phyloP scores from a whole-genome alignment of 768 basidiomycete species.

The Lentinula lateritia region DNA sequence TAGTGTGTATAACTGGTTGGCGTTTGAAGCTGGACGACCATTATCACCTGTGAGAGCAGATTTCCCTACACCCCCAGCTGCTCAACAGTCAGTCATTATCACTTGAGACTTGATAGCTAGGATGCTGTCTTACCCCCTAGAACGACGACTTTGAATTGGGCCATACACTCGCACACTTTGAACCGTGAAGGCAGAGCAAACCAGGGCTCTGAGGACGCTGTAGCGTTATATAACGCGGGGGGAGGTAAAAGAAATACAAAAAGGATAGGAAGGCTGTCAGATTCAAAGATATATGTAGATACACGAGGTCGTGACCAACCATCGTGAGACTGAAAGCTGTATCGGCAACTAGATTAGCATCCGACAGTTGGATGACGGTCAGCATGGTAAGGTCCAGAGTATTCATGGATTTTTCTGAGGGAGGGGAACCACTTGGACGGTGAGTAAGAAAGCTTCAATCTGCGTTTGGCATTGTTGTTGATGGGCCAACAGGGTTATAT shows the following conservation, averaged over 20 bases:
- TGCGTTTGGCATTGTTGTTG: constrained; percentile 5
- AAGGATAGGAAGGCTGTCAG: constrained; percentile 9
- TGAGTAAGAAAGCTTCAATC: constrained; percentile 17
- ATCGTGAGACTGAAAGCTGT: neutral
- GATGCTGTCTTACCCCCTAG: constrained; percentile 57
- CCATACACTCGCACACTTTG: constrained; percentile 34
- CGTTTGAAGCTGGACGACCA: neutral
- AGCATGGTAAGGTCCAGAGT: constrained; percentile 54
- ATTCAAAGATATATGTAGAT: neutral
- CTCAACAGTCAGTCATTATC: constrained; percentile 4
- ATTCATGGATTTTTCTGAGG: constrained; percentile 63
- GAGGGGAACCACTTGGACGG: constrained; percentile 50
- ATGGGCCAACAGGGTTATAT: constrained; percentile 45
- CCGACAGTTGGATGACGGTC: neutral
- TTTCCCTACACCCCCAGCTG: constrained; percentile 87
- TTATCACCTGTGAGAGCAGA: constrained; percentile 65
- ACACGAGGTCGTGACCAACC: constrained; percentile 12
- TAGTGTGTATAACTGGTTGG: constrained; percentile 26
- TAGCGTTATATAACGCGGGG: neutral
- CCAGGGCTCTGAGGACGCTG: constrained; percentile 5
- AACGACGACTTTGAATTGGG: constrained; percentile 72
- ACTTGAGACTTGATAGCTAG: neutral
- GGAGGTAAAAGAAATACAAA: neutral
- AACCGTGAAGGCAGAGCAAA: constrained; percentile 5
- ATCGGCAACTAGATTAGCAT: constrained; percentile 3